Base-by-base conservation (phyloP, 2,329 filamentous ascomycete genomes). In the Neurospora sp. region DNA sequence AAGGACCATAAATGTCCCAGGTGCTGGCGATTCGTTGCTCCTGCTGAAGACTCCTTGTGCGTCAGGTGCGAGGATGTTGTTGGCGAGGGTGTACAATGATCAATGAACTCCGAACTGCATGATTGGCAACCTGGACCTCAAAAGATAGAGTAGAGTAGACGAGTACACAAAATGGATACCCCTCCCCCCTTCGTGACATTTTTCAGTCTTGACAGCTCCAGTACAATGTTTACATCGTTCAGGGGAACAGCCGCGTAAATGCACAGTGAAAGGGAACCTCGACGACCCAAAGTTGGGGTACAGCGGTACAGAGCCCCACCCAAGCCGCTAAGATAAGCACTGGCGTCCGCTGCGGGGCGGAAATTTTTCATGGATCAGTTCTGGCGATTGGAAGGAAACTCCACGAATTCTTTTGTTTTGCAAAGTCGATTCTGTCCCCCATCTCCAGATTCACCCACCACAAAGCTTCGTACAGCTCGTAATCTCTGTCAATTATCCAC, bases 21-120 rank as follows among this genome's bases (percentile, higher is more conserved):
- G 67, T 99, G 96, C 81, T 99, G 96, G 96, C 88, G 91, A 72
- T 97, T 92, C 79, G 85, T 91, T 33, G 89, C 91, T n/a, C 82
- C 86, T n/a, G 80, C 81, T 66, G 85, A 90, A 74, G 88, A 91
- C 19, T 79, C 82, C 46, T 81, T 97, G 19, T 98, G 95, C 79
- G 80, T 79, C 67, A 84, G 93, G 77, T 98, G 95, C 78, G 88
- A 89, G 38, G 85, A 87, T 12, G 87, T 90, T 41, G 85, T 95
- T 17, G 75, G 68, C 3, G 71, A 69, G 17, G 66, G 43, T 62
- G 70, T 70, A 11, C 66, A 36, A 12, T 66, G 67, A 62, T 28
- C n/a, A 39, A 28, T 28, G 28, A 28, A 28, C 28, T 28, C 28
- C 28, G 28, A 28, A 43, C 33, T 17, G 33, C 28, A 10, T 37